Base-by-base conservation (phyloP, 2,329 filamentous ascomycete species). In the Claviceps quebecensis region DNA sequence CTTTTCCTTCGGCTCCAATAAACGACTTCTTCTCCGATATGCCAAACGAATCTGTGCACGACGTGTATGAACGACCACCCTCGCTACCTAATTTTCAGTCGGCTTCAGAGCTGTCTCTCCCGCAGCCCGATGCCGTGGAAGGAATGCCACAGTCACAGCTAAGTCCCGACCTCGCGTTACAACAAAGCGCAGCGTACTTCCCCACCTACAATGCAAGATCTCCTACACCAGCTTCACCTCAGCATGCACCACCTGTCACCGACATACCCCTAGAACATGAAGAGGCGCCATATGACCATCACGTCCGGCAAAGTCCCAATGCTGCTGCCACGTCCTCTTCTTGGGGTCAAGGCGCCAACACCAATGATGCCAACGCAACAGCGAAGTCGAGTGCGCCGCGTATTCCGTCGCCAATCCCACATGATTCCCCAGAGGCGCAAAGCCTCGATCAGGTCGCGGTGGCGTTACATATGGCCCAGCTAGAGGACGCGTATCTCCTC, bases 1-100 rank as follows among this genome's bases (percentile, higher is more conserved):
- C 54, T 1, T 61, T 65, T 51, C 55, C 61, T 43, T 60, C 61
- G 45, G 59, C 60, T 56, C 61, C 66, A 3, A 60, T 61, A 23
- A 54, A 56, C 6, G 61, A 63, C 46, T 6, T 22, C 7, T 37
- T 29, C n/a, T 36, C 46, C 13, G 39, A 38, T 14, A 23, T 36
- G 16, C 52, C 56, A 2, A 58, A 54, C 23, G 54, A 55, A 3
- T 57, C 60, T 23, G 45, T 55, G n/a, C 44, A 57, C 13, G n/a
- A 50, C 16, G 59, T 56, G 16, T 56, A 60, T 36, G 54, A 52
- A 13, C 54, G 56, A 22, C 44, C 48, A 13, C 36, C 56, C 5
- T 57, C 58, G 37, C 39, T 54, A 5, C 56, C 61, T 23, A 63
- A 65, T 52, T 66, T 64, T 36, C 61, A 61, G 38, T 54, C 61